Evolutionary conservation across 805 yeast genomes (phyloP).

Genomic region (Sungouiella thailandica): DNA sequence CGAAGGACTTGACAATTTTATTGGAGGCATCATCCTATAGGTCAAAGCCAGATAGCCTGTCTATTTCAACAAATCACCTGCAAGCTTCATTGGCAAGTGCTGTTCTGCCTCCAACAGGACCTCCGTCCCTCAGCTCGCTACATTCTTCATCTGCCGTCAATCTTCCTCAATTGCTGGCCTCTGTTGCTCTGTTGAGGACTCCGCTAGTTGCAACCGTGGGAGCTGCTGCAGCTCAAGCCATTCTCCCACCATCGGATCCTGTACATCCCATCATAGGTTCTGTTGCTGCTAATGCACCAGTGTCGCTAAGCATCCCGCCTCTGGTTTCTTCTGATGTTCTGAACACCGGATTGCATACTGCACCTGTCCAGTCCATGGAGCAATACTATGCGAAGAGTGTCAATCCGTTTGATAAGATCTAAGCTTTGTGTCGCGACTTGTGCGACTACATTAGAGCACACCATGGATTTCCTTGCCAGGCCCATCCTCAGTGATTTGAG

Average conservation of each 20-base stretch:
- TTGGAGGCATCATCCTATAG: constrained; percentile 45
- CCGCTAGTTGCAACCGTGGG: constrained; percentile 15
- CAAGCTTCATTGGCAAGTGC: not conserved
- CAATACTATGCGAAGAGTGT: constrained; percentile 14
- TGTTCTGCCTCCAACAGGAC: not conserved
- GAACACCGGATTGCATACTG: constrained; percentile 12
- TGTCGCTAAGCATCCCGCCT: constrained; percentile 8
- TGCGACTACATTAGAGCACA: too few species aligned
- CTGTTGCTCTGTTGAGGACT: constrained; percentile 9
- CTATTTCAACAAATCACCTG: constrained; percentile 6
- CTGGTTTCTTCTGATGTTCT: constrained; percentile 11
- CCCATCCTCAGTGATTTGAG: too few species aligned
- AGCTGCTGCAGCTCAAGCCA: constrained; percentile 14
- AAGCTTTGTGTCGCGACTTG: too few species aligned
- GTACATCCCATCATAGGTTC: too few species aligned
- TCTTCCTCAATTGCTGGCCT: constrained; percentile 3
- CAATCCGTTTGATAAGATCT: constrained; percentile 12
- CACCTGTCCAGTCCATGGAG: constrained; percentile 17
- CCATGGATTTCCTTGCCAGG: too few species aligned
- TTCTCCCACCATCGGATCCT: constrained; percentile 9
- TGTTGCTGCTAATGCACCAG: not conserved
- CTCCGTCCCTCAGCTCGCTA: constrained; percentile 1
- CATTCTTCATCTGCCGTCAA: constrained; percentile 5
- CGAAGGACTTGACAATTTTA: constrained; percentile 87
- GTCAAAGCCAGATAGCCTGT: constrained; percentile 12